Evolutionary conservation across 2,329 filamentous ascomycete genomes (phyloP).

Genomic region (Aspergillus transmontanensis): DNA sequence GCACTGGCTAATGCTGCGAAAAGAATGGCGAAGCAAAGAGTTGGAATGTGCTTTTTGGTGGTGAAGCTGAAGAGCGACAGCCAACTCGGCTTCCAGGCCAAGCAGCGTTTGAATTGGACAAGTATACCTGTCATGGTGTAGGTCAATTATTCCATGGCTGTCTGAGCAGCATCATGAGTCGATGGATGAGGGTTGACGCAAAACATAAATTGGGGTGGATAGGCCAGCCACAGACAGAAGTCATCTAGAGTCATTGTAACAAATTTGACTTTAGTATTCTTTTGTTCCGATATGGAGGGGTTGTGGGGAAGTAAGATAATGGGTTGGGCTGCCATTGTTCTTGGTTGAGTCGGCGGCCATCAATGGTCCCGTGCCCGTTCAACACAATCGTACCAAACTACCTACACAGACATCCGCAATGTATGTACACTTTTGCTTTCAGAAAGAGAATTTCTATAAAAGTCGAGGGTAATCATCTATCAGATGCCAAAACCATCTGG

Average conservation of each 20-base stretch:
- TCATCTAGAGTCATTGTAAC: background rate
- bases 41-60: constrained; percentile 58
- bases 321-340: constrained; percentile 26
- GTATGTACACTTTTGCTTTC: constrained; percentile 4
- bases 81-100: constrained; percentile 41
- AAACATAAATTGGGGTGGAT: background rate
- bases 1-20: constrained; percentile 63
- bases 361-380: constrained; percentile 8
- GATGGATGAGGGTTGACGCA: too few species aligned
- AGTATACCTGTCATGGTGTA: constrained; percentile 5
- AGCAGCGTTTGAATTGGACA: background rate
- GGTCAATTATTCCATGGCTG: background rate
- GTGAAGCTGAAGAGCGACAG: constrained; percentile 73
- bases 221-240: background rate
- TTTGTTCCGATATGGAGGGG: background rate
- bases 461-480: background rate
- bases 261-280: background rate
- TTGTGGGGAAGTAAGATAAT: constrained; percentile 19
- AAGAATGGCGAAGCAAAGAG: constrained; percentile 58
- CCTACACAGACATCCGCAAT: background rate
- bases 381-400: constrained; percentile 14
- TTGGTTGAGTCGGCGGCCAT: background rate
- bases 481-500: background rate
- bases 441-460: background rate
- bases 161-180: too few species aligned